Base-by-base conservation (phyloP, 208 protist species). In the Leishmania lainsoni region DNA sequence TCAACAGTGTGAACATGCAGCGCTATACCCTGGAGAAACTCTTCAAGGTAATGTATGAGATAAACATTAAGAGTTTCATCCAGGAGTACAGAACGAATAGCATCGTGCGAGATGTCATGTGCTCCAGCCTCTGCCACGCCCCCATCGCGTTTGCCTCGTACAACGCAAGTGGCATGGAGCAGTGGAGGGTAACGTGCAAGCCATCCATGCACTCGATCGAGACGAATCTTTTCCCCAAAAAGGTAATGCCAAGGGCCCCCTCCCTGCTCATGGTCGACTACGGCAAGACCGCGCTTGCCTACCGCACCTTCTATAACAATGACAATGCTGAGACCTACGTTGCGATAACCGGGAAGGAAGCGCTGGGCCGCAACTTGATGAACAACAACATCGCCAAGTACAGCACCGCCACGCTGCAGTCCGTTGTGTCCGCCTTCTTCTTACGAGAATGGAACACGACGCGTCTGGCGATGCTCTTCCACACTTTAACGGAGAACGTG, bases 401-500 rank as follows among this genome's bases (percentile, higher is more conserved):
- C 76, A 93, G 89, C 78, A 74, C 76, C 26, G 86, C 84, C 29
- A 83, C 85, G 3, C 79, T 94, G 81, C 82, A 89, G 78, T 80
- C 75, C 54, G 74, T 87, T 22, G 86, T 87, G 42, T 63, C 77
- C 4, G 80, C 84, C 26, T 82, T 94, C 29, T 54, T 95, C 14
- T 56, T 92, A 29, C 83, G 80, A 54, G 63, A n/a, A 32, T 89
- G 80, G 79, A 84, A 83, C 73, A 61, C 78, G 16, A 83, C 83
- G 42, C 10, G 65, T 6, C 76, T 83, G 1, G 56, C 39, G 12
- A 70, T 94, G 29, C 81, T 89, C 22, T 77, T 94, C 42, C 90
- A 89, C 76, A 94, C 80, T 22, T 80, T 94, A 29, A 88, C 80
- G 26, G 45, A 80, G 17, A 35, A 76, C 10, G 74, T 69, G 10